phyloP scores from a whole-genome alignment of 805 yeast genomes.

The Lipomyces sp. region DNA sequence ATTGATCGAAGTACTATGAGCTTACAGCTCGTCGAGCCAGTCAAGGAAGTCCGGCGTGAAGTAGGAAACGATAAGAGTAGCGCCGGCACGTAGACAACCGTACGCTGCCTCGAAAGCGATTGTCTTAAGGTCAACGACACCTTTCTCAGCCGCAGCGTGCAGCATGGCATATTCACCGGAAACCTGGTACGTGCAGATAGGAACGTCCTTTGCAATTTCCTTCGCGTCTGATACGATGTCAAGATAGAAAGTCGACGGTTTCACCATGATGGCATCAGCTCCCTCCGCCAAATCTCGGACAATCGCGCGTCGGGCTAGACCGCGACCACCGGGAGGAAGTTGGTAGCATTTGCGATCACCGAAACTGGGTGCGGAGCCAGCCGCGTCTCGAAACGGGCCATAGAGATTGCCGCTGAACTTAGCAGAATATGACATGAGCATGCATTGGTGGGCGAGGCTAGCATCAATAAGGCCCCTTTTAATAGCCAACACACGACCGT shows the following conservation, averaged over 20 bases:
- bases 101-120: constrained; percentile 82
- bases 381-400: constrained; percentile 98
- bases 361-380: constrained; percentile 83
- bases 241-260: constrained; percentile 93
- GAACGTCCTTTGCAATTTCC: constrained; percentile 77
- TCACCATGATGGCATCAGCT: constrained; percentile 92
- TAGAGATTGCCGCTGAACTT: constrained; percentile 89
- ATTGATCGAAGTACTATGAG: neutral
- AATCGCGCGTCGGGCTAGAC: constrained; percentile 91
- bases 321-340: constrained; percentile 89
- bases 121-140: constrained; percentile 80
- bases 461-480: constrained; percentile 81
- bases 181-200: constrained; percentile 94
- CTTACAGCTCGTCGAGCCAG: constrained; percentile 64
- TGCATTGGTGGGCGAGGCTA: constrained; percentile 81
- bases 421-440: constrained; percentile 92
- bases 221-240: constrained; percentile 91
- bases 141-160: constrained; percentile 97
- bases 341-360: constrained; percentile 96
- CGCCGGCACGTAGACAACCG: constrained; percentile 95
- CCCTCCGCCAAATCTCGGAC: constrained; percentile 88
- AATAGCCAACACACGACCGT: constrained; percentile 89
- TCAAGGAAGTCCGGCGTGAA: constrained; percentile 95
- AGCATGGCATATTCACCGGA: constrained; percentile 98
- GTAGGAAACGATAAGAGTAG: constrained; percentile 85